Evolutionary conservation across 768 basidiomycete species (phyloP).

Genomic region (Macrocybe gigantea): DNA sequence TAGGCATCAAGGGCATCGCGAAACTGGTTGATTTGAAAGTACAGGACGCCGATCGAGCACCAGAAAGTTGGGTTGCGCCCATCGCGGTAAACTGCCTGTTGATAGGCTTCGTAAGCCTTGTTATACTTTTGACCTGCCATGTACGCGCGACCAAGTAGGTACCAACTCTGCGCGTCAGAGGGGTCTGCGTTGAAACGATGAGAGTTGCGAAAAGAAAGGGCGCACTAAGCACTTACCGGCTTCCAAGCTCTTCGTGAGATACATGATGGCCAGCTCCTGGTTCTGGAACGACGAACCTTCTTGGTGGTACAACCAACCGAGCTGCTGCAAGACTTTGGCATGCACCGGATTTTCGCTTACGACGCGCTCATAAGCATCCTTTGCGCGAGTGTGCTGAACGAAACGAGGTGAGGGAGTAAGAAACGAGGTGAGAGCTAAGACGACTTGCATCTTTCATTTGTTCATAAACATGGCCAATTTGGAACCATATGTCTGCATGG

Average conservation of each 20-base stretch:
- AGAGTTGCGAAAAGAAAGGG: background rate
- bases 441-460: conserved; percentile 89
- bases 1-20: conserved; percentile 98
- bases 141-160: conserved; percentile 94
- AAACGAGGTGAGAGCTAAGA: background rate
- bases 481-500: conserved; percentile 99
- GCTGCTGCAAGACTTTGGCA: conserved; percentile 95
- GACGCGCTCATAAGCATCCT: conserved; percentile 95
- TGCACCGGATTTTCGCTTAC: conserved; percentile 90
- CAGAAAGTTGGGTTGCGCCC: conserved; percentile 99
- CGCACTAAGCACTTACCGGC: conserved; percentile 55
- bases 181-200: conserved; percentile 51
- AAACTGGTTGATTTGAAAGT: conserved; percentile 99
- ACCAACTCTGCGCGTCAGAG: conserved; percentile 97
- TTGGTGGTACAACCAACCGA: conserved; percentile 97
- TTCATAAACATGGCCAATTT: conserved; percentile 98
- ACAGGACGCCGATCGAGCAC: conserved; percentile 98
- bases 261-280: conserved; percentile 89
- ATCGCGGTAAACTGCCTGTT: conserved; percentile 98
- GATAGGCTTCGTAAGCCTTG: conserved; percentile 99
- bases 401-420: conserved; percentile 8
- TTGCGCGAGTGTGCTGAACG: conserved; percentile 75
- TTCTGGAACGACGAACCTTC: conserved; percentile 93
- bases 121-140: conserved; percentile 99
- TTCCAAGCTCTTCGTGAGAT: conserved; percentile 92